Conservation (phyloP, 306 rosid species). For the Carpinus fangiana region DNA sequence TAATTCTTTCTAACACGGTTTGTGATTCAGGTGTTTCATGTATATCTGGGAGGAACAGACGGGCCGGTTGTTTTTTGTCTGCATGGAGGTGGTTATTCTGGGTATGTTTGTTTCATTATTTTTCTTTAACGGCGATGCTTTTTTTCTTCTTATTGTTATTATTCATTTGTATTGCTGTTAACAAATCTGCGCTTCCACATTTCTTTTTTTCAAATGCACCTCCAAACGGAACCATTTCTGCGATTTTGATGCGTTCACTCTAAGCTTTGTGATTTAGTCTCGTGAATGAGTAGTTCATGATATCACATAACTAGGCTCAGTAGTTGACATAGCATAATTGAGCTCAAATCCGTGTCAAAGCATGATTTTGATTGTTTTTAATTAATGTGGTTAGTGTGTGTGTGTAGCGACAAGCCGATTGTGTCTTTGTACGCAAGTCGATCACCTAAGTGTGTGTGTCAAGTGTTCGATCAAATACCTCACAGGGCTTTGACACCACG, state of each 20-base stretch:
- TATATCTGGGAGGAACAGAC: slow-evolving; percentile 90
- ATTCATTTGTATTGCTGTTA: background rate
- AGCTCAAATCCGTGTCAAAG: too few relatives aligned
- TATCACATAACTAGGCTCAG: too few relatives aligned
- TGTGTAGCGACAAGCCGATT: too few relatives aligned
- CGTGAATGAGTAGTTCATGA: too few relatives aligned
- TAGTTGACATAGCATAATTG: too few relatives aligned
- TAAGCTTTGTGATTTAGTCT: background rate
- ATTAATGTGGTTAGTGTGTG: background rate
- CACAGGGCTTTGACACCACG: too few relatives aligned
- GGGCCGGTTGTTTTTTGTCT: slow-evolving; percentile 93
- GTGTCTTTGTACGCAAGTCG: background rate
- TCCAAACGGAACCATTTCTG: too few relatives aligned
- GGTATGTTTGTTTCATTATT: slow-evolving; percentile 48
- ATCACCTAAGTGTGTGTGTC: background rate
- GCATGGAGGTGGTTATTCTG: slow-evolving; percentile 95
- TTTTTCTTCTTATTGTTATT: background rate
- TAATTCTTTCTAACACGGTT: background rate
- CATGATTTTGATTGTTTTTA: background rate
- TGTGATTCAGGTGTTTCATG: slow-evolving; percentile 81
- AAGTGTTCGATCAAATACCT: background rate
- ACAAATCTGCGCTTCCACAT: too few relatives aligned
- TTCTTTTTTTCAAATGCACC: too few relatives aligned
- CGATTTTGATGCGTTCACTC: too few relatives aligned
- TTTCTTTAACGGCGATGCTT: background rate